phyloP scores from a whole-genome alignment of 495 filamentous ascomycete species.

The Neurospora sp. region DNA sequence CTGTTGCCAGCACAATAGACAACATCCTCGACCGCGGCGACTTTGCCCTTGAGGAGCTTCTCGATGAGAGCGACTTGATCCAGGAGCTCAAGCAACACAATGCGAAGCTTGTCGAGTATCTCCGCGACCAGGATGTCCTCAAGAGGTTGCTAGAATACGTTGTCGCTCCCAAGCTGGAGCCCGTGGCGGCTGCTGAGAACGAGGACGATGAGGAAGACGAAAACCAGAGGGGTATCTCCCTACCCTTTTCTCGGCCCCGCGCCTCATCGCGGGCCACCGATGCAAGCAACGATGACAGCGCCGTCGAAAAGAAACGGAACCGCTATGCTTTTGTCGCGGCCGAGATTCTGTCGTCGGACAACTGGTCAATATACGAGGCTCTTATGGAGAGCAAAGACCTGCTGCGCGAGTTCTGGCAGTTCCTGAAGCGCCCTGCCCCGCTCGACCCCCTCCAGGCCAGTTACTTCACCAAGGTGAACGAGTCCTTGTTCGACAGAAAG shows the following conservation, averaged over 20 bases:
- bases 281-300: slow-evolving; percentile 43
- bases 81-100: slow-evolving; percentile 98
- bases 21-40: slow-evolving; percentile 91
- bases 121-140: slow-evolving; percentile 79
- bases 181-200: slow-evolving; percentile 51
- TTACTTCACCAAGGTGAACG: slow-evolving; percentile 98
- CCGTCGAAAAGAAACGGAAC: slow-evolving; percentile 73
- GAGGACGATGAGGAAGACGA: slow-evolving; percentile 45
- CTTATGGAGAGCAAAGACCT: slow-evolving; percentile 73
- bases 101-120: slow-evolving; percentile 91
- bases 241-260: slow-evolving; percentile 37
- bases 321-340: slow-evolving; percentile 87
- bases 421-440: slow-evolving; percentile 66
- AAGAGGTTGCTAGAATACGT: slow-evolving; percentile 87
- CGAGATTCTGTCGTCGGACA: slow-evolving; percentile 90
- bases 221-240: slow-evolving; percentile 38
- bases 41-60: slow-evolving; percentile 86
- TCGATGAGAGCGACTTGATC: slow-evolving; percentile 91
- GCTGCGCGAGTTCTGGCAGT: slow-evolving; percentile 82
- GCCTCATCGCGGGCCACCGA: slow-evolving; percentile 31
- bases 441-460: slow-evolving; percentile 88
- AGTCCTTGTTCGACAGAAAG: slow-evolving; percentile 91
- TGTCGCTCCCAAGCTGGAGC: slow-evolving; percentile 57
- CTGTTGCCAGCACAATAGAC: slow-evolving; percentile 92
- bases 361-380: slow-evolving; percentile 90